Percentiles rank a stretch among this genome's conserved stretches.
Evolutionary conservation across 495 filamentous ascomycete genomes (phyloP).

Genomic region (Aspergillus cristatus): DNA sequence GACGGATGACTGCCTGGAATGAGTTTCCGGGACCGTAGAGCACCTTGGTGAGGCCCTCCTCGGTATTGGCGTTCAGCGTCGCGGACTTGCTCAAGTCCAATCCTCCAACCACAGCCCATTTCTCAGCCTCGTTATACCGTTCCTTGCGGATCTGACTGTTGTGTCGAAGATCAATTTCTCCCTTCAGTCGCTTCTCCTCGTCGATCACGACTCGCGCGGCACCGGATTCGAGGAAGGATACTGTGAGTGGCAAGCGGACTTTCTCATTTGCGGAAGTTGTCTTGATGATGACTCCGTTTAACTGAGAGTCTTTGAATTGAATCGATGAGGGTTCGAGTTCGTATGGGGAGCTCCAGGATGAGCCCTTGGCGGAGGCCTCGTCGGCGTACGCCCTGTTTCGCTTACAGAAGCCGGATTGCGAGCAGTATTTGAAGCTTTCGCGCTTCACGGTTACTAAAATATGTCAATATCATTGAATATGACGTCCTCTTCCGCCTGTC

Average conservation of each 20-base stretch:
- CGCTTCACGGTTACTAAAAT: conserved; percentile 74
- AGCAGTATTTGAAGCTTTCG: conserved; percentile 91
- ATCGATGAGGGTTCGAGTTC: conserved; percentile 60
- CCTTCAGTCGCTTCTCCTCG: conserved; percentile 80
- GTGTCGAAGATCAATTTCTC: conserved; percentile 79
- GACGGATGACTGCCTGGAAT: conserved; percentile 73
- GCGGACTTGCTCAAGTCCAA: conserved; percentile 59
- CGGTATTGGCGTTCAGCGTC: conserved; percentile 44
- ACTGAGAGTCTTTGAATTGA: conserved; percentile 66
- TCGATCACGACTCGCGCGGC: conserved; percentile 79
- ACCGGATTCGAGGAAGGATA: conserved; percentile 84
- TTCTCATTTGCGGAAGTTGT: conserved; percentile 53
- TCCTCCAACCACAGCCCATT: conserved; percentile 80
- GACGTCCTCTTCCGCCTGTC: not conserved
- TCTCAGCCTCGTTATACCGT: conserved; percentile 81
- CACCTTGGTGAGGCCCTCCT: conserved; percentile 62
- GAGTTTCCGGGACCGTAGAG: conserved; percentile 67
- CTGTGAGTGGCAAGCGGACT: conserved; percentile 68
- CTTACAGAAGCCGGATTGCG: conserved; percentile 92
- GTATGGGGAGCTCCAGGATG: conserved; percentile 75
- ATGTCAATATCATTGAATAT: conserved; percentile 1
- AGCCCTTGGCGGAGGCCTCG: conserved; percentile 49
- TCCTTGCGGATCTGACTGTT: conserved; percentile 80
- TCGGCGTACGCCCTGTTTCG: conserved; percentile 89
- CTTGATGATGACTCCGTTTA: conserved; percentile 74